phyloP scores from a whole-genome alignment of 306 rosid genomes.

The Glycine tomentella region DNA sequence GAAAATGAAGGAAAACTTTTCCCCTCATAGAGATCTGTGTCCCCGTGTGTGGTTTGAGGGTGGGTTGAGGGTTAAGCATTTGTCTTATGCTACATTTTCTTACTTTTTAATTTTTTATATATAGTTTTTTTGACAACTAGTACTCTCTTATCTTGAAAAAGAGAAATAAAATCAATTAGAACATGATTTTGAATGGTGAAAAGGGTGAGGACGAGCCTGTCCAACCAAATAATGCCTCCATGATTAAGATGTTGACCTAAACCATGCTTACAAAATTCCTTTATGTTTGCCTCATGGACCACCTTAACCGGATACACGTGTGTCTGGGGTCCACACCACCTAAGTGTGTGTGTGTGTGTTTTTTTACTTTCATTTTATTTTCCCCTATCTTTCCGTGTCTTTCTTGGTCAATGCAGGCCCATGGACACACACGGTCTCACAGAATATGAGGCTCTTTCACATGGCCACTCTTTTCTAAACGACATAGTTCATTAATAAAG shows the following conservation, averaged over 20 bases:
- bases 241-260: constrained; percentile 68
- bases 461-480: neutral
- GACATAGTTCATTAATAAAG: neutral
- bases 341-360: constrained; percentile 1
- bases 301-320: constrained; percentile 64
- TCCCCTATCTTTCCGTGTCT: constrained; percentile 18
- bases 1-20: neutral
- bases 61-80: constrained; percentile 49
- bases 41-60: neutral
- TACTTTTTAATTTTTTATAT: no score
- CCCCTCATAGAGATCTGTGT: neutral
- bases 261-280: constrained; percentile 66
- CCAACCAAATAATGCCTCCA: constrained; percentile 61
- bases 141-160: neutral
- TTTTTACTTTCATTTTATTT: neutral
- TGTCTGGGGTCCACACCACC: constrained; percentile 66
- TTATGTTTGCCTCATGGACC: constrained; percentile 65
- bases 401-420: constrained; percentile 23
- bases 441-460: neutral
- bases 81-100: neutral
- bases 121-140: neutral
- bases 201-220: constrained; percentile 42
- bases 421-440: neutral
- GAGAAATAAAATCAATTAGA: neutral
- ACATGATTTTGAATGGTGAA: constrained; percentile 42